These are phyloP conservation scores for Inonotus hispidus DNA, from an alignment of 1,284 basidiomycete species.

Conservation along the genomic window DNA sequence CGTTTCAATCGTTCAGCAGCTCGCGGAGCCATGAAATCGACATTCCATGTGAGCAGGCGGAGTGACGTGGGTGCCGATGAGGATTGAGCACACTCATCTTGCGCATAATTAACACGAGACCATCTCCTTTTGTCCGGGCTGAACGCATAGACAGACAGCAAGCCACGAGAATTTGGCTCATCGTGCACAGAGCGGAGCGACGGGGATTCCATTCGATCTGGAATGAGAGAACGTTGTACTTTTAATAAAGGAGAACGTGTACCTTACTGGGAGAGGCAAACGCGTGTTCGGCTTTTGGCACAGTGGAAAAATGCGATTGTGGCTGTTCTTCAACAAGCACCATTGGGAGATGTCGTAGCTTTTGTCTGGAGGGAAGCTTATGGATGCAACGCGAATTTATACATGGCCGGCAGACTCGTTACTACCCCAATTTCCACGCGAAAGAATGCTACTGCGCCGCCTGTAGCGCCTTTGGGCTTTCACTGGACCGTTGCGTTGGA, in stretches of 20 bases:
- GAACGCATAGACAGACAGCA: constrained; percentile 9
- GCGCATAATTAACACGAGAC: background rate
- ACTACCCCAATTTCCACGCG: too few relatives aligned
- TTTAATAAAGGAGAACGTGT: background rate
- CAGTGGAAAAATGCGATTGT: too few relatives aligned
- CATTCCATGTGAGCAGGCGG: constrained; percentile 61
- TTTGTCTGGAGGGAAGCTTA: too few relatives aligned
- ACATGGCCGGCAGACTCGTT: too few relatives aligned
- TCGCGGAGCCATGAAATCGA: constrained; percentile 42
- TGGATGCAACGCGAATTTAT: too few relatives aligned
- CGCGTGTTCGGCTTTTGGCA: too few relatives aligned
- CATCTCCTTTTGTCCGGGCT: constrained; percentile 7
- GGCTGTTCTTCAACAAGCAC: too few relatives aligned
- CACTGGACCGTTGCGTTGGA: background rate
- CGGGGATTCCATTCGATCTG: background rate
- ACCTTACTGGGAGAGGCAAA: background rate
- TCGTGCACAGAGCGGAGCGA: background rate
- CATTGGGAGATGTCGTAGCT: too few relatives aligned
- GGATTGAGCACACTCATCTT: background rate
- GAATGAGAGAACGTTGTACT: background rate
- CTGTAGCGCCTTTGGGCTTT: background rate
- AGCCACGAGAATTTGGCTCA: background rate
- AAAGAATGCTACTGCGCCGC: background rate
- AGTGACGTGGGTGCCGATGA: constrained; percentile 34
- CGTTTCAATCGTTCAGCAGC: constrained; percentile 38